phyloP scores from a whole-genome alignment of 495 filamentous ascomycete species.

The Aspergillus ellipticus region DNA sequence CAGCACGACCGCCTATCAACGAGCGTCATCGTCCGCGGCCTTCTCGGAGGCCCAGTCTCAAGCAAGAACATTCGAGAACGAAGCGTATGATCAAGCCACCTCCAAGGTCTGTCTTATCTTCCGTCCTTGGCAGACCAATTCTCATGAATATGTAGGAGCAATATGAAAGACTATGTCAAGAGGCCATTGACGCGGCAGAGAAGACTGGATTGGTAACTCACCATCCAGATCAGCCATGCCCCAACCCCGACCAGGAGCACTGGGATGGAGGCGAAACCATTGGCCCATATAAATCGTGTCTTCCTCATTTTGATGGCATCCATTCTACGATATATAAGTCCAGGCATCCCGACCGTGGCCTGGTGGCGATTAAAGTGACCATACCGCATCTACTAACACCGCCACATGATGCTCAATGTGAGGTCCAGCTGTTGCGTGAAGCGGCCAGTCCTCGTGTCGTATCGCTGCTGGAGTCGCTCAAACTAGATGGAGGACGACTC shows the following conservation, averaged over 20 bases:
- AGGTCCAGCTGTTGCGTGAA: slow-evolving; percentile 65
- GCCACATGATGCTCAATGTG: slow-evolving; percentile 76
- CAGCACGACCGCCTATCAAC: slow-evolving; percentile 47
- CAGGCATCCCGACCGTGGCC: slow-evolving; percentile 24
- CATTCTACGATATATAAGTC: slow-evolving; percentile 81
- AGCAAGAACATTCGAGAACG: slow-evolving; percentile 36
- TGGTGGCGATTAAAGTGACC: slow-evolving; percentile 85
- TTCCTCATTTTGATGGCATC: slow-evolving; percentile 67
- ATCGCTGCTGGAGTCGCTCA: slow-evolving; percentile 65
- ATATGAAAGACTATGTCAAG: slow-evolving; percentile 43
- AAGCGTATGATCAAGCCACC: slow-evolving; percentile 37
- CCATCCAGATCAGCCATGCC: slow-evolving; percentile 14
- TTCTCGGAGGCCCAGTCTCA: slow-evolving; percentile 42
- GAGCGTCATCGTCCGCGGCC: slow-evolving; percentile 30
- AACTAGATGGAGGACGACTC: slow-evolving; percentile 63
- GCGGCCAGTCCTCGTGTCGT: slow-evolving; percentile 55
- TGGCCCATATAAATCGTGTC: slow-evolving; percentile 67
- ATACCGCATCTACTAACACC: slow-evolving; percentile 64
- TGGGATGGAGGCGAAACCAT: slow-evolving; percentile 50
- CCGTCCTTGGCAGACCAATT: not conserved
- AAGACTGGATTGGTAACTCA: slow-evolving; percentile 15
- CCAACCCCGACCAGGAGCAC: slow-evolving; percentile 7
- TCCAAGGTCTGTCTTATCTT: slow-evolving; percentile 31
- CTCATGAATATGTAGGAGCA: slow-evolving; percentile 33
- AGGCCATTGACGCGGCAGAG: slow-evolving; percentile 39